Conservation (phyloP, 140 eudicot species). For the Erigeron philadelphicus region DNA sequence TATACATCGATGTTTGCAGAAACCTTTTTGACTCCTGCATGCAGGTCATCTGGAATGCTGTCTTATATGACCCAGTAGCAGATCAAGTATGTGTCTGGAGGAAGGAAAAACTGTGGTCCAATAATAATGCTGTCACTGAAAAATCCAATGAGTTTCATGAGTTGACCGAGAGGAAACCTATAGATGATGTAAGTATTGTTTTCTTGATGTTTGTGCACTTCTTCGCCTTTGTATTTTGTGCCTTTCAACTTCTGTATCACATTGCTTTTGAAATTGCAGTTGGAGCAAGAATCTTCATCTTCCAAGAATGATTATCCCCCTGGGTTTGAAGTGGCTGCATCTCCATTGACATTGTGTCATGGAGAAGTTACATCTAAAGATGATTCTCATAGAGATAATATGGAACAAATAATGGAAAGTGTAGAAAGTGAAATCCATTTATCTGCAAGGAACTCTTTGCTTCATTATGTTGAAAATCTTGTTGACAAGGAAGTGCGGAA, state of each 20-base stretch:
- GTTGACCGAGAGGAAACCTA: constrained; percentile 26
- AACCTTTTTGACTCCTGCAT: constrained; percentile 54
- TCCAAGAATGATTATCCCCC: constrained; percentile 72
- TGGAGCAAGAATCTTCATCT: constrained; percentile 34
- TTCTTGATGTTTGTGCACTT: constrained; percentile 12
- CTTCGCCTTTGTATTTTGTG: neutral
- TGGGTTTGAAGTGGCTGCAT: constrained; percentile 51
- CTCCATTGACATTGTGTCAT: constrained; percentile 25
- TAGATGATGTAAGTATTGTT: constrained; percentile 39
- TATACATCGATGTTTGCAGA: constrained; percentile 33
- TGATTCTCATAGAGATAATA: constrained; percentile 15
- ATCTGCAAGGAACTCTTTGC: constrained; percentile 43
- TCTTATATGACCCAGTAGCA: constrained; percentile 51
- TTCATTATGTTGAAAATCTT: constrained; percentile 39
- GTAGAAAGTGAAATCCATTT: constrained; percentile 50
- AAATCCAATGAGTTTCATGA: neutral
- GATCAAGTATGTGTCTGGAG: constrained; percentile 65
- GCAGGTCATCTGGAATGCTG: constrained; percentile 80
- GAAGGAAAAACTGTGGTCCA: constrained; percentile 47
- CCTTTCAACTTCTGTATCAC: constrained; percentile 15
- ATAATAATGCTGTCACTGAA: constrained; percentile 20
- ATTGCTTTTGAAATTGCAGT: constrained; percentile 34
- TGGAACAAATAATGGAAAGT: constrained; percentile 39
- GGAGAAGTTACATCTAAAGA: constrained; percentile 28
- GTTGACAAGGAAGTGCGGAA: constrained; percentile 59